Conservation (phyloP, 2,329 filamentous ascomycete genomes). For the Tolypocladium cylindrosporum region DNA sequence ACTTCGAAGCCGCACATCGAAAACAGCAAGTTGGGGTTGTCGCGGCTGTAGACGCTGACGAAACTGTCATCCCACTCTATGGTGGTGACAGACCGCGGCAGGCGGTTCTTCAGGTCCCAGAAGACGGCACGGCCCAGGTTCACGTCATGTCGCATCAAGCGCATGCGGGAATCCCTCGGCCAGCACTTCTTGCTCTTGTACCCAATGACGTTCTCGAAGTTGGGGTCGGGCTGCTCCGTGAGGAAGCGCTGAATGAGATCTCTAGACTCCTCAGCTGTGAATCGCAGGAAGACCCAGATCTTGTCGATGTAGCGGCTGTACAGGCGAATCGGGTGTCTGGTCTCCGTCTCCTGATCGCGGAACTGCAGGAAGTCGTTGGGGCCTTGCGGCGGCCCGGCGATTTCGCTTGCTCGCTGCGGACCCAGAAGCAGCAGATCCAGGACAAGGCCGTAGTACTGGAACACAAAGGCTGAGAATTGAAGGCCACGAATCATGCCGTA, state of each 20-base stretch:
- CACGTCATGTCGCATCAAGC: constrained; percentile 96
- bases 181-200: constrained; percentile 99
- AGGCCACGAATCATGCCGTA: constrained; percentile 97
- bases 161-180: constrained; percentile 96
- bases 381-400: constrained; percentile 84
- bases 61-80: constrained; percentile 99
- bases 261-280: constrained; percentile 85
- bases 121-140: constrained; percentile 96
- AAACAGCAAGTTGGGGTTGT: constrained; percentile 94
- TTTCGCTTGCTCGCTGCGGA: constrained; percentile 92
- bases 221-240: constrained; percentile 95
- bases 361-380: constrained; percentile 98
- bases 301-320: constrained; percentile 97
- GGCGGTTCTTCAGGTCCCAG: constrained; percentile 96
- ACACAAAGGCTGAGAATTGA: constrained; percentile 97
- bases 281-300: constrained; percentile 96
- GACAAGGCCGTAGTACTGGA: constrained; percentile 96
- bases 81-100: constrained; percentile 89
- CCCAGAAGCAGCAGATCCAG: constrained; percentile 87
- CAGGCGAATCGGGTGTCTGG: constrained; percentile 88
- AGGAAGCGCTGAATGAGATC: constrained; percentile 96
- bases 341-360: constrained; percentile 84
- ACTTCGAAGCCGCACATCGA: constrained; percentile 99
- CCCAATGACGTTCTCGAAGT: constrained; percentile 98
- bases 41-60: constrained; percentile 91